Evolutionary conservation across 441 rosid genomes (phyloP).

Genomic region (Populus hybrid): DNA sequence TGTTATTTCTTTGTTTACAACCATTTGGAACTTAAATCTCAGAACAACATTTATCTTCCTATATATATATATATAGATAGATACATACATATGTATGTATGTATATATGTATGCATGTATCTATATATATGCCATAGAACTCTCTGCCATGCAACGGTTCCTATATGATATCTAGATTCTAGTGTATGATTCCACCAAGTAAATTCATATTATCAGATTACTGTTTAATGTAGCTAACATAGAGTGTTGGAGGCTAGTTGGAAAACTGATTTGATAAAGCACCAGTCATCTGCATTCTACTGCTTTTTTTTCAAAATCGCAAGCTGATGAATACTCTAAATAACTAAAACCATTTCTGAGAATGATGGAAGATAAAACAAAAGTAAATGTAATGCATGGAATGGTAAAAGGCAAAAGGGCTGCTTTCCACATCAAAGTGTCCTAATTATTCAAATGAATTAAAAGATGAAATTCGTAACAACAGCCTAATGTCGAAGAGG

Average conservation of each 20-base stretch:
- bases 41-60: too few species aligned
- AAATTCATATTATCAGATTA: too few species aligned
- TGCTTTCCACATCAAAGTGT: background rate
- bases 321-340: too few species aligned
- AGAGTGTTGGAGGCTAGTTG: background rate
- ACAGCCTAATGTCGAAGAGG: background rate
- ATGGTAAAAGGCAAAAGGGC: background rate
- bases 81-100: too few species aligned
- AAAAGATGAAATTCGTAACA: background rate
- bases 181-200: too few species aligned
- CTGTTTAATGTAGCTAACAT: background rate
- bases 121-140: too few species aligned
- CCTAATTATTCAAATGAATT: background rate
- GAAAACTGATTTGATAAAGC: background rate
- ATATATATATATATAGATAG: fast-evolving
- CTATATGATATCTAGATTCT: too few species aligned
- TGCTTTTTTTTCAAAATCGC: background rate
- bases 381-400: too few species aligned
- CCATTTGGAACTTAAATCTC: background rate
- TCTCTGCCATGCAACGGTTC: too few species aligned
- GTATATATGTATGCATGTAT: too few species aligned
- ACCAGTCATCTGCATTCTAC: slow-evolving; percentile 1
- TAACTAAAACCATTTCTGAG: too few species aligned
- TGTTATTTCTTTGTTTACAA: background rate
- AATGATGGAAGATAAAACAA: too few species aligned